phyloP scores from a whole-genome alignment of 257 asterid species.

The Lycium barbarum region DNA sequence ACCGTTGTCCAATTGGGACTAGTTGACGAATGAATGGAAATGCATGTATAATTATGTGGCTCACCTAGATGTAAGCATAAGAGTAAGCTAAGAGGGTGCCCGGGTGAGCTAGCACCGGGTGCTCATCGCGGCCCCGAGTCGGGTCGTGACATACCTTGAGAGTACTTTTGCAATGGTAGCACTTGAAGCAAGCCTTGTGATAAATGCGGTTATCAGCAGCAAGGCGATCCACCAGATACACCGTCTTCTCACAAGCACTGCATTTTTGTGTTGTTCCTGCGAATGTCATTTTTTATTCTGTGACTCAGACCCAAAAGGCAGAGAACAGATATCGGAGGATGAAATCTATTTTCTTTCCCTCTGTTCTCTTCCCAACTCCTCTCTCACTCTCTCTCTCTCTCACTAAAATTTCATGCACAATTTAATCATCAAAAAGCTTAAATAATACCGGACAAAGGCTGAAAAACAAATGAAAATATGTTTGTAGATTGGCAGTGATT shows the following conservation, averaged over 20 bases:
- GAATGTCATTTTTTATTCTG: slow-evolving; percentile 53
- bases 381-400: background rate
- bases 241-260: slow-evolving; percentile 64
- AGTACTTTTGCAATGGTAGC: slow-evolving; percentile 79
- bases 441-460: background rate
- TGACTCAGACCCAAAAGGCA: background rate
- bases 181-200: slow-evolving; percentile 82
- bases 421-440: background rate
- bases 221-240: slow-evolving; percentile 65
- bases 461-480: background rate
- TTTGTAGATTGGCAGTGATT: background rate
- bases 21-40: too few species aligned
- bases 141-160: slow-evolving; percentile 81
- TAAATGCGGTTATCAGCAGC: slow-evolving; percentile 65
- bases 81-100: too few species aligned
- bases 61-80: too few species aligned
- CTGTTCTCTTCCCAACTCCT: background rate
- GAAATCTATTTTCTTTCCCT: background rate
- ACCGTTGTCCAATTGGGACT: too few species aligned
- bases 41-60: too few species aligned
- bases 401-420: background rate
- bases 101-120: too few species aligned
- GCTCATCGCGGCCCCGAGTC: too few species aligned
- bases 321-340: background rate
- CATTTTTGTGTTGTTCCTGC: slow-evolving; percentile 67